Conservation (phyloP, 192 early-diverging fungal genomes). For the Funneliformis geosporum region DNA sequence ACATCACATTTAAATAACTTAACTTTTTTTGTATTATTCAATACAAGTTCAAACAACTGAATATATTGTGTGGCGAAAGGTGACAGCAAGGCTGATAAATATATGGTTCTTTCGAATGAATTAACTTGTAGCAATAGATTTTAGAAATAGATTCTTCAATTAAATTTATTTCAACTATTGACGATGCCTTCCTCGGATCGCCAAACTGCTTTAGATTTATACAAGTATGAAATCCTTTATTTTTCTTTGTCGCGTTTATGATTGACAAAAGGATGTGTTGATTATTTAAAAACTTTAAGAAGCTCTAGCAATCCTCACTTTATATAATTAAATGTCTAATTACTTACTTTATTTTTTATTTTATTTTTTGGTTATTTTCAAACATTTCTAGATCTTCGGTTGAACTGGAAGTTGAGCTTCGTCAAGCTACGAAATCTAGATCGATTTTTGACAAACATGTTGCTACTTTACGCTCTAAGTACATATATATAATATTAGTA, state of each 20-base stretch:
- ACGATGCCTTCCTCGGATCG: slow-evolving; percentile 27
- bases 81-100: slow-evolving; percentile 7
- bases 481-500: neutral
- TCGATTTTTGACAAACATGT: slow-evolving; percentile 31
- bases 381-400: slow-evolving; percentile 23
- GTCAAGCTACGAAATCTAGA: slow-evolving; percentile 23
- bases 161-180: neutral
- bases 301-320: too few species aligned
- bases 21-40: neutral
- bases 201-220: slow-evolving; percentile 29
- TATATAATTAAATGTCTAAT: neutral
- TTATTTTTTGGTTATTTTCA: neutral
- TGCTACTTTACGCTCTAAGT: slow-evolving; percentile 25
- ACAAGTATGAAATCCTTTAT: slow-evolving; percentile 16
- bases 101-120: slow-evolving; percentile 5
- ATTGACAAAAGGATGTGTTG: neutral
- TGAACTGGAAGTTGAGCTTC: slow-evolving; percentile 28
- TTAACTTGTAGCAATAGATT: slow-evolving; percentile 12
- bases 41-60: neutral
- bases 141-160: neutral
- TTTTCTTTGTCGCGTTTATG: neutral
- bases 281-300: neutral
- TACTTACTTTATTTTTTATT: neutral
- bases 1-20: too few species aligned
- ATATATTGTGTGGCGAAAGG: slow-evolving; percentile 7